Conservation (phyloP, 2,329 filamentous ascomycete genomes). For the Escovopsis sp. region DNA sequence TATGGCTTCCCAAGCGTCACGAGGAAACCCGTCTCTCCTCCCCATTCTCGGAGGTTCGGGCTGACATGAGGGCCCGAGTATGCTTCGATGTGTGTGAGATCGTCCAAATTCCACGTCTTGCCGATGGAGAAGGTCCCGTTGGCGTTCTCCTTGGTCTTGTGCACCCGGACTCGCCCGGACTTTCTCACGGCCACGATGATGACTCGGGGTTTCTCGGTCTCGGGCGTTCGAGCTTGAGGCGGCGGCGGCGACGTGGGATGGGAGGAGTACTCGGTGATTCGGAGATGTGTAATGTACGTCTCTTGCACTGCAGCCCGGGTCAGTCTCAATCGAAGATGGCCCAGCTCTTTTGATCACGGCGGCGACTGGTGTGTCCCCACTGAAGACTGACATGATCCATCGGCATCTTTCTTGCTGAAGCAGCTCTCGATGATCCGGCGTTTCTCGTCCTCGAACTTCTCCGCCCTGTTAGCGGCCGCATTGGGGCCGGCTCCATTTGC, state of each 20-base stretch:
- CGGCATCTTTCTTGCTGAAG: slow-evolving; percentile 77
- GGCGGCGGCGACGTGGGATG: slow-evolving; percentile 77
- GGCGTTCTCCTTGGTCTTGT: slow-evolving; percentile 91
- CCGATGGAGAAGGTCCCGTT: slow-evolving; percentile 94
- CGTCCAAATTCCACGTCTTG: slow-evolving; percentile 95
- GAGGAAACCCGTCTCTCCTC: slow-evolving; percentile 68
- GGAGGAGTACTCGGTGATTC: slow-evolving; percentile 72
- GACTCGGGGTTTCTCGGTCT: slow-evolving; percentile 73
- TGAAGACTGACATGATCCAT: slow-evolving; percentile 60
- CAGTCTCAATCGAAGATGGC: slow-evolving; percentile 2
- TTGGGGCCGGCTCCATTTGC: slow-evolving; percentile 22
- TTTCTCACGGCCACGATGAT: slow-evolving; percentile 90
- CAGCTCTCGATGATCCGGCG: slow-evolving; percentile 86
- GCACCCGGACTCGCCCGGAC: slow-evolving; percentile 83
- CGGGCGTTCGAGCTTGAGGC: slow-evolving; percentile 51
- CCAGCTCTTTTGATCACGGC: too few relatives aligned
- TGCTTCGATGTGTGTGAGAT: slow-evolving; percentile 70
- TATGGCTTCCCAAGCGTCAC: slow-evolving; percentile 89
- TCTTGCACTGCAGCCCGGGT: slow-evolving; percentile 34
- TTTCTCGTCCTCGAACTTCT: slow-evolving; percentile 95
- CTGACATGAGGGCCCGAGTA: slow-evolving; percentile 49
- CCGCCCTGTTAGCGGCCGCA: slow-evolving; percentile 38
- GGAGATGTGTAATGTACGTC: slow-evolving; percentile 96
- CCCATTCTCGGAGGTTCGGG: slow-evolving; percentile 57
- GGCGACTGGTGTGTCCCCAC: not conserved